phyloP scores from a whole-genome alignment of 768 basidiomycete species.

The Pulveroboletus sp. region DNA sequence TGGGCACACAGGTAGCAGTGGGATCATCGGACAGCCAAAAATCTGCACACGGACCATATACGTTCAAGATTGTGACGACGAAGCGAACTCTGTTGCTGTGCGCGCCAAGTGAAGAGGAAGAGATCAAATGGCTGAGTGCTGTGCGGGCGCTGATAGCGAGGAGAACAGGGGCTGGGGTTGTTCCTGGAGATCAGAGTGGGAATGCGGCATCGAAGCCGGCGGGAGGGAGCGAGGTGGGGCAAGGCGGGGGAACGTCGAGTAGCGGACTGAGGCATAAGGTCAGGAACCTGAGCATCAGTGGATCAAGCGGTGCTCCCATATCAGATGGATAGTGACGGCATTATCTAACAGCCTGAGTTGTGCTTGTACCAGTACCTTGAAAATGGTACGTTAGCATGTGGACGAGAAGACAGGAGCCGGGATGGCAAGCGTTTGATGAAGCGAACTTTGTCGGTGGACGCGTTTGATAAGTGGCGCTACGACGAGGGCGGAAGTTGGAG shows the following conservation, averaged over 20 bases:
- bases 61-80: slow-evolving; percentile 96
- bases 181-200: slow-evolving; percentile 43
- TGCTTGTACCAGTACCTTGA: slow-evolving; percentile 17
- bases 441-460: slow-evolving; percentile 18
- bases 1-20: slow-evolving; percentile 34
- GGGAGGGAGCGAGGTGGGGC: slow-evolving; percentile 17
- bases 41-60: slow-evolving; percentile 48
- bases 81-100: slow-evolving; percentile 86
- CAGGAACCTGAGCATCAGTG: slow-evolving; percentile 45
- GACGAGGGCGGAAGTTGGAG: slow-evolving; percentile 33
- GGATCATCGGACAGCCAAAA: slow-evolving; percentile 39
- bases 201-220: slow-evolving; percentile 13
- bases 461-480: slow-evolving; percentile 33
- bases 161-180: slow-evolving; percentile 48
- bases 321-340: slow-evolving; percentile 30
- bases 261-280: slow-evolving; percentile 44
- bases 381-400: no score
- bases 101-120: slow-evolving; percentile 95
- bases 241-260: slow-evolving; percentile 24
- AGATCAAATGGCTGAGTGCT: slow-evolving; percentile 97
- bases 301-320: slow-evolving; percentile 22
- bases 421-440: slow-evolving; percentile 6
- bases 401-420: not conserved
- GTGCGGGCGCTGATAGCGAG: slow-evolving; percentile 87
- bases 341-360: slow-evolving; percentile 1